These are phyloP conservation scores for Ceratocystis huliohia DNA, from an alignment of 2,329 filamentous ascomycete species.

Conservation along the genomic window DNA sequence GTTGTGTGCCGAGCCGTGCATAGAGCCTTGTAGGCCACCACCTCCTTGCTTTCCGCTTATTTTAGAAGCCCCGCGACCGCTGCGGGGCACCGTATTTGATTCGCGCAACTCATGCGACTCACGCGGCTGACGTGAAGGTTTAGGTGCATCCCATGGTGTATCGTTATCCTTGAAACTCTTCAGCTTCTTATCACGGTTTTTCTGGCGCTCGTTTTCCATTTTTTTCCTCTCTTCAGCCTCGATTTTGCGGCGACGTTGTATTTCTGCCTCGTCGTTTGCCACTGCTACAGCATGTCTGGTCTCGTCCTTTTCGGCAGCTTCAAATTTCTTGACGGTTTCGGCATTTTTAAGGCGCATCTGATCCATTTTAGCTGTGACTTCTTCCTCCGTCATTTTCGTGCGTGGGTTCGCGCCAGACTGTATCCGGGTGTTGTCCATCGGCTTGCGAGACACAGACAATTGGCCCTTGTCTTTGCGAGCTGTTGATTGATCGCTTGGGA, in stretches of 20 bases:
- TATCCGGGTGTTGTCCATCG: slow-evolving; percentile 32
- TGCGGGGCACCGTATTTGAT: slow-evolving; percentile 27
- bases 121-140: slow-evolving; percentile 27
- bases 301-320: slow-evolving; percentile 45
- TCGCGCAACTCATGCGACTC: slow-evolving; percentile 22
- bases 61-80: slow-evolving; percentile 27
- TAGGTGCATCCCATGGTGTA: slow-evolving; percentile 48
- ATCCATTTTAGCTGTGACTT: slow-evolving; percentile 48
- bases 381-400: slow-evolving; percentile 45
- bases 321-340: slow-evolving; percentile 47
- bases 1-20: slow-evolving; percentile 25
- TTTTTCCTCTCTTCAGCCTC: slow-evolving; percentile 41
- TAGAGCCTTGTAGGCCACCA: slow-evolving; percentile 27
- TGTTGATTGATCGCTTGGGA: not conserved
- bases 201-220: slow-evolving; percentile 44
- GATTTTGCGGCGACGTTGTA: slow-evolving; percentile 37
- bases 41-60: slow-evolving; percentile 26
- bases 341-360: slow-evolving; percentile 46
- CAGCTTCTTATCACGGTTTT: slow-evolving; percentile 48
- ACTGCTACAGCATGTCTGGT: slow-evolving; percentile 42
- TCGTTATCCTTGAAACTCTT: slow-evolving; percentile 44
- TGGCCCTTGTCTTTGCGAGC: slow-evolving; percentile 4
- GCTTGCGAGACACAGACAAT: slow-evolving; percentile 21
- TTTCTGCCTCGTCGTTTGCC: slow-evolving; percentile 44
- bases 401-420: slow-evolving; percentile 46